phyloP scores from a whole-genome alignment of 345 rosid species.

The Atalantia buxifolia region DNA sequence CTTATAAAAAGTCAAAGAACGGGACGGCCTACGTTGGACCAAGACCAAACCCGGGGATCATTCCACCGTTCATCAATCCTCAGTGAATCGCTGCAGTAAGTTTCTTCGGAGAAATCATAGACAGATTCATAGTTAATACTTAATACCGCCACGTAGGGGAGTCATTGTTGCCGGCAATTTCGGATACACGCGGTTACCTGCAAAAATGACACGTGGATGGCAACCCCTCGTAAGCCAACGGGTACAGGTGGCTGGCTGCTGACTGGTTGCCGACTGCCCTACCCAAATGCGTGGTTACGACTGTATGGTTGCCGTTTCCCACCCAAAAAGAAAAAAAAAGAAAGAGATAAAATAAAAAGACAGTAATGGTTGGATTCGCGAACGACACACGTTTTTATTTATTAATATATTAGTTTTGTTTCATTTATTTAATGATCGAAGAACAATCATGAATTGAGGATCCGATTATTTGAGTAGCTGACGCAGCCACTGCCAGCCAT shows the following conservation, averaged over 20 bases:
- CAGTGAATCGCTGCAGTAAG: not conserved
- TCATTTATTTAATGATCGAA: not conserved
- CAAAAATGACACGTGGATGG: not conserved
- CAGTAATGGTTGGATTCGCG: too few relatives aligned
- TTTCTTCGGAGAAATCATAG: too few relatives aligned
- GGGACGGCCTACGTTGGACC: not conserved
- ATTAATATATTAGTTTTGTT: not conserved
- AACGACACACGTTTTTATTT: too few relatives aligned
- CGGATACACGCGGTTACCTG: not conserved
- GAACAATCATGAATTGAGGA: not conserved
- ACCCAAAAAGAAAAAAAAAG: too few relatives aligned
- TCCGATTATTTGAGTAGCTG: not conserved
- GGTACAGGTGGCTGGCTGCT: too few relatives aligned
- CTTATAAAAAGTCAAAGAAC: constrained; percentile 5
- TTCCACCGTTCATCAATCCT: not conserved
- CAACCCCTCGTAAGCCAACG: too few relatives aligned
- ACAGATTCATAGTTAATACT: not conserved
- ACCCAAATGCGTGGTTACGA: not conserved
- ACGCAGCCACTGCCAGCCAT: too few relatives aligned
- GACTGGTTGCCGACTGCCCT: too few relatives aligned
- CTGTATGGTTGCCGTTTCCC: not conserved
- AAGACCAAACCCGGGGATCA: not conserved
- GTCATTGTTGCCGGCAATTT: not conserved
- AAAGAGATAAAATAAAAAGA: too few relatives aligned
- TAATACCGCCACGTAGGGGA: not conserved